Evolutionary conservation across 2,329 filamentous ascomycete genomes (phyloP).

Genomic region (Exophiala oligosperma): DNA sequence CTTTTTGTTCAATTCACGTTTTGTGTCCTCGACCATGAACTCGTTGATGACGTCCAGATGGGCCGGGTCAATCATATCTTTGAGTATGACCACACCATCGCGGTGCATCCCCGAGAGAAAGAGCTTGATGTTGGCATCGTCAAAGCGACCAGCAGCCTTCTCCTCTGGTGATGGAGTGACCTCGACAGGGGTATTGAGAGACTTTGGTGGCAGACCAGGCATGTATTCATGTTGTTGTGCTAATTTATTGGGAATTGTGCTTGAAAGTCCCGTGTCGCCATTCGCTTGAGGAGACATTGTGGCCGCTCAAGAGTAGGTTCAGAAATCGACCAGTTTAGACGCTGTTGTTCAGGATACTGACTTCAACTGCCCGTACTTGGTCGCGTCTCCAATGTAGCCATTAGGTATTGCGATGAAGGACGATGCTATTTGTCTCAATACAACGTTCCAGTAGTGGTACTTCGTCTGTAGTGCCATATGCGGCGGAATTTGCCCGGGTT

Average conservation of each 20-base stretch:
- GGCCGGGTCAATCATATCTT: constrained; percentile 34
- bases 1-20: constrained; percentile 37
- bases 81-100: constrained; percentile 38
- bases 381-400: no score
- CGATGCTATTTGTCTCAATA: no score
- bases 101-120: constrained; percentile 28
- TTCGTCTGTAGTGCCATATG: no score
- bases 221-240: constrained; percentile 6
- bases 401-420: no score
- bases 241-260: no score
- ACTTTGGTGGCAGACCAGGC: constrained; percentile 12
- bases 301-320: background rate
- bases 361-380: no score
- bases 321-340: no score
- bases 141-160: constrained; percentile 5
- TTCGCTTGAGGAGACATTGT: background rate
- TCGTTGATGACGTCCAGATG: constrained; percentile 35
- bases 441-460: no score
- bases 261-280: background rate
- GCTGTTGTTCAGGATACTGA: no score
- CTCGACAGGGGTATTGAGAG: constrained; percentile 12
- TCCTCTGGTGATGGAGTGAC: constrained; percentile 10
- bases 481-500: no score
- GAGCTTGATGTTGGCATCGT: constrained; percentile 16
- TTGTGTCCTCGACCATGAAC: constrained; percentile 31